phyloP scores from a whole-genome alignment of 805 yeast genomes.

The Lipomyces sp. region DNA sequence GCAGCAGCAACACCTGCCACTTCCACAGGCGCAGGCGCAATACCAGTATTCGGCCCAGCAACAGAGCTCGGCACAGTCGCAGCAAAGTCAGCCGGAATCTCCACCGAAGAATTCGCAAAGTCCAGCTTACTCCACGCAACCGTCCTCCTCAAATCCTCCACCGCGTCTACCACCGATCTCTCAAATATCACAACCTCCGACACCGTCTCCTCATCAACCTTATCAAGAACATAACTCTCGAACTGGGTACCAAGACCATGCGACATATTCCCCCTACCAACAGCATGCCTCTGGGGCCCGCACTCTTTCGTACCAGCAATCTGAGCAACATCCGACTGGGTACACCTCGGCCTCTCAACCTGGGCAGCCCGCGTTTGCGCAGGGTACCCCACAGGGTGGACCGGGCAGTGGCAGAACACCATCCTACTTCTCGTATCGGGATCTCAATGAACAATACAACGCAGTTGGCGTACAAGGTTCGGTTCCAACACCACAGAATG shows the following conservation, averaged over 20 bases:
- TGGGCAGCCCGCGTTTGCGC: background rate
- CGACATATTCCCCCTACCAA: constrained; percentile 8
- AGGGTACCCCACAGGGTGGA: background rate
- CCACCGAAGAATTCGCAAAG: constrained; percentile 5
- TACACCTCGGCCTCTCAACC: background rate
- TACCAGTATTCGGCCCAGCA: constrained; percentile 7
- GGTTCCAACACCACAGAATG: background rate
- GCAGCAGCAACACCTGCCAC: background rate
- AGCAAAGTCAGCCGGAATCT: constrained; percentile 10
- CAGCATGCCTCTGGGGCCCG: background rate
- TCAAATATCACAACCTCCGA: constrained; percentile 21
- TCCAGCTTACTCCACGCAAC: constrained; percentile 7
- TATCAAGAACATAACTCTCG: constrained; percentile 8
- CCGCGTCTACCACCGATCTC: constrained; percentile 31
- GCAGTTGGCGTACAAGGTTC: constrained; percentile 9
- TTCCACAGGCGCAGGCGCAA: background rate
- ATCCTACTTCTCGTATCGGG: constrained; percentile 13
- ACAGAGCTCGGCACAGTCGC: constrained; percentile 9
- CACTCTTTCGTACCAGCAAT: background rate
- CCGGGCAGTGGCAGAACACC: background rate
- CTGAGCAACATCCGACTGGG: constrained; percentile 5
- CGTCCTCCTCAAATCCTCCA: background rate
- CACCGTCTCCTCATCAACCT: constrained; percentile 8
- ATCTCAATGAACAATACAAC: constrained; percentile 16
- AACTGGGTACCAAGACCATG: constrained; percentile 6